Conservation (phyloP, 495 filamentous ascomycete genomes). For the Podospora pseudoanserina region DNA sequence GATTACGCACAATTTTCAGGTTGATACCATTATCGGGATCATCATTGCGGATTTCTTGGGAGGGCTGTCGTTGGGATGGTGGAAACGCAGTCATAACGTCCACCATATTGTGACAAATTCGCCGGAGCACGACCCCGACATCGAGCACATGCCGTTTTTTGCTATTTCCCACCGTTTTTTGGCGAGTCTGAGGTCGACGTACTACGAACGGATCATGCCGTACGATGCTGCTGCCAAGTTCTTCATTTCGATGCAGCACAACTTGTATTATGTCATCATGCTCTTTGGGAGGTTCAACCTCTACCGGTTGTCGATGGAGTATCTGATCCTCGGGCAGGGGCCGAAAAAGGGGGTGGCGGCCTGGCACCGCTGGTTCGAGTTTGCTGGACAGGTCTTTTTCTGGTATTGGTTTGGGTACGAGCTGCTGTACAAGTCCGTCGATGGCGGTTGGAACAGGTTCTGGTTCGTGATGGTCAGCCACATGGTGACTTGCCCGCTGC, state of each 20-base stretch:
- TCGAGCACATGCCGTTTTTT: slow-evolving; percentile 94
- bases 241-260: slow-evolving; percentile 71
- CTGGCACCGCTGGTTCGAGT: slow-evolving; percentile 87
- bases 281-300: slow-evolving; percentile 89
- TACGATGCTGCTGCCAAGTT: slow-evolving; percentile 75
- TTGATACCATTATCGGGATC: slow-evolving; percentile 83
- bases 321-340: slow-evolving; percentile 69
- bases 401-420: slow-evolving; percentile 94
- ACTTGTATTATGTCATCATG: slow-evolving; percentile 83
- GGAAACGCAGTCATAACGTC: slow-evolving; percentile 96
- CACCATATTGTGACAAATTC: slow-evolving; percentile 97
- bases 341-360: slow-evolving; percentile 78
- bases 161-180: slow-evolving; percentile 88
- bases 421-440: slow-evolving; percentile 72
- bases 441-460: slow-evolving; percentile 64
- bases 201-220: slow-evolving; percentile 82
- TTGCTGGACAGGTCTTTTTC: slow-evolving; percentile 79
- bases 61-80: slow-evolving; percentile 91
- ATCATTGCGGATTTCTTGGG: slow-evolving; percentile 87
- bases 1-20: slow-evolving; percentile 83
- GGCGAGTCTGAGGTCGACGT: slow-evolving; percentile 71
- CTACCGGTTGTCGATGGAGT: slow-evolving; percentile 78
- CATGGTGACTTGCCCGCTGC: slow-evolving; percentile 78
- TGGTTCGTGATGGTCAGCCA: slow-evolving; percentile 83
- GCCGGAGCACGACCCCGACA: slow-evolving; percentile 96